Evolutionary conservation across 305 asterid genomes (phyloP), one percentile per base, ranked within the genome.

Genomic region (Fraxinus platypoda): DNA sequence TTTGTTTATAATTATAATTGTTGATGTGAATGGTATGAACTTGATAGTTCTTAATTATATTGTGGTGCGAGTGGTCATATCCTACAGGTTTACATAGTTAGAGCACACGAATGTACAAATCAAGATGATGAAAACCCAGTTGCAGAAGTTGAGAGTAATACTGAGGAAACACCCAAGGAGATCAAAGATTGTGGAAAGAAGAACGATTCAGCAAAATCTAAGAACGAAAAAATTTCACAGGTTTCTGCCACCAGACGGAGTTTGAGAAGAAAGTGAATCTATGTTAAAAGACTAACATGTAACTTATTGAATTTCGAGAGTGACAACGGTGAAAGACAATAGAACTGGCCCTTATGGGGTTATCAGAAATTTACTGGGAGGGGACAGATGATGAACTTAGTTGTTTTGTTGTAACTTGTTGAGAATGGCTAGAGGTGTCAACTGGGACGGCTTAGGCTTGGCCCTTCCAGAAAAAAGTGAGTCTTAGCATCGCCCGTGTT

Each of bases 31-130:
- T 15, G 21, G 17, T 12, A 52, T 15, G 72, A 77, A 4, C 17
- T 17, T 8, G 11, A 41, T 75, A 25, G 1, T 4, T 28, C 33
- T 43, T 19, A 43, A 37, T 23, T 41, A 76, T 3, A 26, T 46
- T 41, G 6, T 7, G 21, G 1, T 41, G 37, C 2, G 80, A 37
- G 31, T 8, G 19, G 49, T 74, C 54, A 13, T 74, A 23, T 72
- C 26, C 25, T 81, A 89, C 88, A 94, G 98, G 94, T 94, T 37
- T 87, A 94, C 85, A 89, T 90, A 74, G 91, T 91, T 68, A 88
- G 92, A 84, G 95, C 94, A 75, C 84, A 82, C 15, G 76, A 84
- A 28, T 77, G 86, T 81, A 52, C 72, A 77, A 83, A 85, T 25
- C 62, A 68, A 57, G 84, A 57, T 3, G 83, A 72, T 17, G 12